Conservation (phyloP, 176 grass and related monocot species). For the Aegilops umbellulata region DNA sequence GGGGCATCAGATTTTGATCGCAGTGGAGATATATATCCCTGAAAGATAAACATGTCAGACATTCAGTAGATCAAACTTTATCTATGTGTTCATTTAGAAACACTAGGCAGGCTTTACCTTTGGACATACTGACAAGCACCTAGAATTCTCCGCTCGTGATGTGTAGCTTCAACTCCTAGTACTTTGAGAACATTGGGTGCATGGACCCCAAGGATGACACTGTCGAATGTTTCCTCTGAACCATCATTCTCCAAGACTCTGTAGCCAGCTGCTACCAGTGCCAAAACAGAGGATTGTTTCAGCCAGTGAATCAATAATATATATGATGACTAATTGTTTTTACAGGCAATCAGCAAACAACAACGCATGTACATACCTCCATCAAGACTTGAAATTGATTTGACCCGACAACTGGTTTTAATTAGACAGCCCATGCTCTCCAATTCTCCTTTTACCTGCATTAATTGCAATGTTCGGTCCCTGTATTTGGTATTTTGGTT, state of each 20-base stretch:
- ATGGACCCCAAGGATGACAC: constrained; percentile 4
- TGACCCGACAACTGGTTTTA: not conserved
- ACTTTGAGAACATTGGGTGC: not conserved
- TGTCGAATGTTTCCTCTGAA: not conserved
- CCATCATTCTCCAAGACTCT: not conserved
- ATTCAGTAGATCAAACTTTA: not conserved
- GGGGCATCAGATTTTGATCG: not conserved
- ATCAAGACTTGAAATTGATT: constrained; percentile 1
- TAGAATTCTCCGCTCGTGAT: not conserved
- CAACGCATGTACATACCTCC: not conserved
- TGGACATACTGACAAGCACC: not conserved
- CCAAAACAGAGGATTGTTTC: not conserved
- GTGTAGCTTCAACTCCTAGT: not conserved
- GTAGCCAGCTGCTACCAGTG: not conserved
- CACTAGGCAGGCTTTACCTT: not conserved
- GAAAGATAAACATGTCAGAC: not conserved
- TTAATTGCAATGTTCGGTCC: not conserved
- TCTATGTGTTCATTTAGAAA: not conserved
- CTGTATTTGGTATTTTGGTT: not conserved
- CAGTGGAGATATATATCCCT: constrained; percentile 1
- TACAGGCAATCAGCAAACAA: not conserved
- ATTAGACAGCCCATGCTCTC: not conserved
- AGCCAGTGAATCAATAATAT: not conserved
- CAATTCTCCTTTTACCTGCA: not conserved
- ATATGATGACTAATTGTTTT: not conserved